These are phyloP conservation scores for Cladosporium sp. DNA, from an alignment of 2,329 filamentous ascomycete species.

Conservation along the genomic window DNA sequence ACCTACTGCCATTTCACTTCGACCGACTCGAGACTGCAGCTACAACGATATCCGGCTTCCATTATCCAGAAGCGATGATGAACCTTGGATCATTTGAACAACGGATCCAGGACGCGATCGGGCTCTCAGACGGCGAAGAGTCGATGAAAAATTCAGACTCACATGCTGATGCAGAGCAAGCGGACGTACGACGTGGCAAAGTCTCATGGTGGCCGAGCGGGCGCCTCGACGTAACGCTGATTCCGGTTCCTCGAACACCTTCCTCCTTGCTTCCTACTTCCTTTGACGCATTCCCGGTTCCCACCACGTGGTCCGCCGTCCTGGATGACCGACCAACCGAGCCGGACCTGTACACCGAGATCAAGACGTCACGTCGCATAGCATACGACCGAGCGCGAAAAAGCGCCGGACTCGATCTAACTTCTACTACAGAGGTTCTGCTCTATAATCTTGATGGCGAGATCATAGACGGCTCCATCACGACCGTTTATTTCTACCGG, in stretches of 20 bases:
- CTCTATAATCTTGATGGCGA: constrained; percentile 66
- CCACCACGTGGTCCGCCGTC: constrained; percentile 42
- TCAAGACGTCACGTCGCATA: constrained; percentile 78
- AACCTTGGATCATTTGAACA: not conserved
- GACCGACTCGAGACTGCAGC: constrained; percentile 15
- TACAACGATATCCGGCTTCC: not conserved
- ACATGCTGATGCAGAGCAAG: not conserved
- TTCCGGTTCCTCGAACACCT: not conserved
- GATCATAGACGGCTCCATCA: constrained; percentile 81
- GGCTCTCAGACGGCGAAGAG: not conserved
- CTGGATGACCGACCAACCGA: constrained; percentile 56
- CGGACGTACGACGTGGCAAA: not conserved
- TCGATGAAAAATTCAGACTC: not conserved
- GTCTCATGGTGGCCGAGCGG: not conserved
- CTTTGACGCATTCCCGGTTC: not conserved
- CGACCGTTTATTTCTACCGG: constrained; percentile 80
- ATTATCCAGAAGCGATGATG: not conserved
- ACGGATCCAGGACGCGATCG: not conserved
- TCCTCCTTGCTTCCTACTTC: not conserved
- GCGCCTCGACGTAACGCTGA: not conserved
- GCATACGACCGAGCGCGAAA: constrained; percentile 71
- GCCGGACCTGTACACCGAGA: constrained; percentile 70
- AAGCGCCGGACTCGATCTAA: constrained; percentile 57
- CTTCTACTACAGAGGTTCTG: constrained; percentile 65
- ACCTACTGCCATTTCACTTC: constrained; percentile 16